These are phyloP conservation scores for Sodiomyces alkalinus DNA, from an alignment of 2,329 filamentous ascomycete genomes.

Conservation along the genomic window DNA sequence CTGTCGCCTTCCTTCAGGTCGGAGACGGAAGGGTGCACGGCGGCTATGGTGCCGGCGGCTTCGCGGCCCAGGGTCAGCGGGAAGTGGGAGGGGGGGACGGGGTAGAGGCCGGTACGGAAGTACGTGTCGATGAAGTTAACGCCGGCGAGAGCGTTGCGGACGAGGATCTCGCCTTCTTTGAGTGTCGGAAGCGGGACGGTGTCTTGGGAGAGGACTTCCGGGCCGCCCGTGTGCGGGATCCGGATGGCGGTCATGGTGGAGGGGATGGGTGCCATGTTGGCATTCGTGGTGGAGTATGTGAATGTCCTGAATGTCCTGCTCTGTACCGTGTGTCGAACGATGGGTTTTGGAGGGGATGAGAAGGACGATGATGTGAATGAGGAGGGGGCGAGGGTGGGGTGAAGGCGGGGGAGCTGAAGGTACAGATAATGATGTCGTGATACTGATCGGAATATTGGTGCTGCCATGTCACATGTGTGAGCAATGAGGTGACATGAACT, in stretches of 20 bases:
- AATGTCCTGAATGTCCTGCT: too few species aligned
- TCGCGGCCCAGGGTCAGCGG: constrained; percentile 72
- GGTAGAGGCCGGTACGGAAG: constrained; percentile 75
- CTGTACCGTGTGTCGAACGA: too few species aligned
- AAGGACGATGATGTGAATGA: too few species aligned
- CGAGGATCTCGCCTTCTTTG: constrained; percentile 56
- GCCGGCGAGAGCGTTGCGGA: constrained; percentile 68
- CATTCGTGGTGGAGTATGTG: constrained; percentile 4
- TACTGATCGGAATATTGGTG: too few species aligned
- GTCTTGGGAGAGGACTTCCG: constrained; percentile 55
- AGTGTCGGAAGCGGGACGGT: constrained; percentile 56
- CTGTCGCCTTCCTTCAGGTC: constrained; percentile 50
- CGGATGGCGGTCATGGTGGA: constrained; percentile 57
- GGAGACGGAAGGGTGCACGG: constrained; percentile 36
- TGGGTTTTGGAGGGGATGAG: too few species aligned
- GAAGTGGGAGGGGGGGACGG: constrained; percentile 34
- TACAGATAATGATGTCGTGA: too few species aligned
- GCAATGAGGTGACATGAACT: too few species aligned
- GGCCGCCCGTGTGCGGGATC: constrained; percentile 56
- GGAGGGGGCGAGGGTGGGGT: too few species aligned
- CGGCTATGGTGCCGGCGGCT: constrained; percentile 55
- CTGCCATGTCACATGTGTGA: too few species aligned
- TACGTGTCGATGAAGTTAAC: constrained; percentile 89
- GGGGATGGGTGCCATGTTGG: constrained; percentile 6
- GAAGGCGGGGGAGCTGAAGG: too few species aligned